Evolutionary conservation across 2,329 filamentous ascomycete species (phyloP), one percentile per base, ranked within the genome.

Genomic region (Zymoseptoria crescenta): DNA sequence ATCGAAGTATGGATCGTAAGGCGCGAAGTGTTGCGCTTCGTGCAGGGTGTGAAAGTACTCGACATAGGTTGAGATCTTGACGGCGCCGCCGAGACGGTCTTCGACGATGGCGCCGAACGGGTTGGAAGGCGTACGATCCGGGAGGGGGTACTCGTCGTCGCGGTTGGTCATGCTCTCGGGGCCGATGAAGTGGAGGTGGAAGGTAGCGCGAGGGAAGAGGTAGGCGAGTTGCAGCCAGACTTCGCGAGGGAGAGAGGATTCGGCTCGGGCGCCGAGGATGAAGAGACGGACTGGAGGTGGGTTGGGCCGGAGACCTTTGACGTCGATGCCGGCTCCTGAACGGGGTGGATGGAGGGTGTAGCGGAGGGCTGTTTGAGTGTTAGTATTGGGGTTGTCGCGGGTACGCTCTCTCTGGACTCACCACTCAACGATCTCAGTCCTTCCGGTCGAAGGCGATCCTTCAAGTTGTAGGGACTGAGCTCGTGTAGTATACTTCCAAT

Each of bases 1-100:
- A 79, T 99, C 94, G 74, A 99, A 96, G 77, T 99, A 99, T 0
- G 94, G 94, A 72, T 99, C 94, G 72, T 95, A 96, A 0, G 95
- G 94, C 59, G 89, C 85, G 77, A 97, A 99, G 72, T 92, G 83
- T 53, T 91, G 88, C 0, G 93, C 89, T 72, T 91, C 85, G 77
- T 99, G 93, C 67, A 99, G 84, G 2, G 90, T 97, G 75, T 99
- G 93, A 78, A 95, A 99, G 77, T 99, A 96, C 68, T 99, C 94
- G 55, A 97, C 93, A 70, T 92, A 96, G 0, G 95, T 99, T 73
- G 88, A 94, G 70, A 99, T 96, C 79, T 99, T 99, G 84, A 97
- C 86, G 65, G 88, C 87, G 57, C 88, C 86, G 71, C 88, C 90
- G 8, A 99, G 82, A 56, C 93, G 86, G 74, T 96, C 93, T 76